Evolutionary conservation across 1,284 basidiomycete genomes (phyloP).

Genomic region (Rhodofomes roseus): DNA sequence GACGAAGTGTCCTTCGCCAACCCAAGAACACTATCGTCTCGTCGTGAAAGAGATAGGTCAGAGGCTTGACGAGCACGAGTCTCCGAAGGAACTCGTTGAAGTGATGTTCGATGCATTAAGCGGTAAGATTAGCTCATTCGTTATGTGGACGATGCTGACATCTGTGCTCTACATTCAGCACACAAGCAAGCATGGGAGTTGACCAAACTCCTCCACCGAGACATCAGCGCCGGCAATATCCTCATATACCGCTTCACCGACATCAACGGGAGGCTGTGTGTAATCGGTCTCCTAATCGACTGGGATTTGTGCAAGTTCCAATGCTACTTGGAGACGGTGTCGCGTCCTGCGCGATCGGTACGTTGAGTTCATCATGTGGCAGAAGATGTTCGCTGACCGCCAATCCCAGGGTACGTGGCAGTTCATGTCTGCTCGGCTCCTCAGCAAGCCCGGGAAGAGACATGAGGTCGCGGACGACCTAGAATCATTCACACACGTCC

Average conservation of each 20-base stretch:
- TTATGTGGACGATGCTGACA: background rate
- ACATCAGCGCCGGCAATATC: background rate
- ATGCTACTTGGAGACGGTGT: background rate
- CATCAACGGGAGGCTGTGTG: background rate
- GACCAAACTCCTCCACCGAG: conserved; percentile 1
- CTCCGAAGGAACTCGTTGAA: background rate
- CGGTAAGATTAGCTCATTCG: background rate
- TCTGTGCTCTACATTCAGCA: background rate
- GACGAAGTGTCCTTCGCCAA: background rate
- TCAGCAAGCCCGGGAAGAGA: background rate
- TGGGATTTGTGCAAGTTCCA: conserved; percentile 6
- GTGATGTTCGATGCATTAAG: conserved; percentile 1
- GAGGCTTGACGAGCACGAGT: background rate
- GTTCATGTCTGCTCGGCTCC: conserved; percentile 11
- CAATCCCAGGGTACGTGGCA: conserved; percentile 8
- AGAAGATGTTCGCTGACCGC: no score
- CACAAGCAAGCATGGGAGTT: conserved; percentile 1
- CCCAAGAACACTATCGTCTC: conserved; percentile 1
- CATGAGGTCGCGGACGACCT: conserved; percentile 9
- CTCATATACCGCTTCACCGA: background rate
- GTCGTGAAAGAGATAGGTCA: conserved; percentile 5
- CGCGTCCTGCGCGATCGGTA: background rate
- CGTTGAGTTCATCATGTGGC: no score
- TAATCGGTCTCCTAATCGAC: conserved; percentile 1
- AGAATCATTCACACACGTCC: conserved; percentile 9